A percentile compares a stretch with the other conserved stretches of the same genome.
Evolutionary conservation across 2,329 filamentous ascomycete species (phyloP).

Genomic region (Paecilomyces formosus): DNA sequence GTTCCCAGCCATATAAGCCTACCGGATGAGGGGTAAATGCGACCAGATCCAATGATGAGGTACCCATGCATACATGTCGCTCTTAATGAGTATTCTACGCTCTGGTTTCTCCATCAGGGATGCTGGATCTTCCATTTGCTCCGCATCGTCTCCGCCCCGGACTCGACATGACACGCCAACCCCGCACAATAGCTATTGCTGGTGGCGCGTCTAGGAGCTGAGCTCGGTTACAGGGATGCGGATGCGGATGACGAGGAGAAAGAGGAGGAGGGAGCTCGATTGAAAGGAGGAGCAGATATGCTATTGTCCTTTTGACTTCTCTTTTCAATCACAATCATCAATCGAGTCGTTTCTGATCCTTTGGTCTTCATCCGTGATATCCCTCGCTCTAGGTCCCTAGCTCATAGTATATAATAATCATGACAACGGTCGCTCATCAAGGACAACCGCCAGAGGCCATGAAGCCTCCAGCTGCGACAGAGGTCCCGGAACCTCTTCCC

Average conservation of each 20-base stretch:
- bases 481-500: constrained; percentile 9
- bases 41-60: not conserved
- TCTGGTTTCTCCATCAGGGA: not conserved
- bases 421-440: not conserved
- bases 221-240: not conserved
- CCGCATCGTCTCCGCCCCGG: not conserved
- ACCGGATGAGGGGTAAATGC: not conserved
- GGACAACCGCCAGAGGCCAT: not conserved
- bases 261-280: not conserved
- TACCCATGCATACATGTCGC: not conserved
- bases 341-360: not conserved
- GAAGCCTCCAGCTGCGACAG: not conserved
- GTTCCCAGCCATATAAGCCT: not conserved
- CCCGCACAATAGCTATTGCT: not conserved
- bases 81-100: not conserved
- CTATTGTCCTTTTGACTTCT: not conserved
- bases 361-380: not conserved
- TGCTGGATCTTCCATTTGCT: not conserved
- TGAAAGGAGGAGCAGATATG: not conserved
- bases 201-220: not conserved
- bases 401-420: not conserved
- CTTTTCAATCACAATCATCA: not conserved
- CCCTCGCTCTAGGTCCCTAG: not conserved
- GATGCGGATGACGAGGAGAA: not conserved
- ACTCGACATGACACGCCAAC: not conserved